Evolutionary conservation across 768 basidiomycete species (phyloP), one percentile per base, ranked within the genome.

Genomic region (Cyclocybe aegerita): DNA sequence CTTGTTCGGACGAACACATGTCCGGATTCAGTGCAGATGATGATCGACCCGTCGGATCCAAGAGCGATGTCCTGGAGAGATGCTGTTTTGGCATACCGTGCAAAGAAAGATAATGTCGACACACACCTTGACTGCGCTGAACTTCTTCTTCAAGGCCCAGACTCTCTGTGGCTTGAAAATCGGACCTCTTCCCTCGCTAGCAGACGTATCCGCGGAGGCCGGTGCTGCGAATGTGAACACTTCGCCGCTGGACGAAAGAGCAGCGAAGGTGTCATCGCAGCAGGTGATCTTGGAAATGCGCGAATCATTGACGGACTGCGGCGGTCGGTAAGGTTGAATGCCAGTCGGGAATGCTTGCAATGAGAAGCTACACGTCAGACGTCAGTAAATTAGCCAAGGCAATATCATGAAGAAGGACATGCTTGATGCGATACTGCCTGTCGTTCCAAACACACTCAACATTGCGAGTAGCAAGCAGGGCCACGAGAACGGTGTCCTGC

Each of bases 21-120:
- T 0, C 96, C 96, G 4, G 96, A 95, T 54, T 89, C 84, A 1
- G 96, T 98, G 69, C 92, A 97, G 40, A 98, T 79, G 62, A 97
- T 86, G 61, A 97, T 81, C 11, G 88, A 82, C 4, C 94, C 92
- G 55, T 97, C 93, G 1, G 84, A 74, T 14, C 93, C 92, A 10
- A 98, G 74, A 0, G 93, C 93, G 7, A 96, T 88, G 59, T 98
- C 96, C 85, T 88, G 57, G 54, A 32, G 31, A 14, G 36, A 3
- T 12, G 15, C 4, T n/a, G 29, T 29, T 15, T 30, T 35, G 2
- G 37, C 47, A 49, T 39, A 37, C 36, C 31, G 43, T 42, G 34
- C 37, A 35, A 9, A 16, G 9, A 47, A 8, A 10, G 51, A 36
- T 47, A 32, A 30, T 34, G 48, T 15, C 48, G 43, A 4, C 37